Base-by-base conservation (phyloP, 768 basidiomycete species). In the Lenzites betulinus region DNA sequence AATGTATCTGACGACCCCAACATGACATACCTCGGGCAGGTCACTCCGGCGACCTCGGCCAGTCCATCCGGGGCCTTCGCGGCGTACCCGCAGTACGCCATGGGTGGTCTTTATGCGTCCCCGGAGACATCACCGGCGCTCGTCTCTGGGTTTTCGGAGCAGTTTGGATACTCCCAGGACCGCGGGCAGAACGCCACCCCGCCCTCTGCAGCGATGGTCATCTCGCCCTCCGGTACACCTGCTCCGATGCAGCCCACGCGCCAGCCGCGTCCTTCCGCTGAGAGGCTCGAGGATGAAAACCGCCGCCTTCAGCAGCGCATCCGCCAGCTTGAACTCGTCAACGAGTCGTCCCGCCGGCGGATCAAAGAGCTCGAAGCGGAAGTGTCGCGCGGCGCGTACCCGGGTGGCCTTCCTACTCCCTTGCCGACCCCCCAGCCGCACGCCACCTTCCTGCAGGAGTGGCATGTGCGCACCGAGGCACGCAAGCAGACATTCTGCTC, bases 401-500 rank as follows among this genome's bases (percentile, higher is more conserved):
- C 63, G 23, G 65, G 67, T 26, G 71, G 70, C 12, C 67, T 74
- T n/a, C 72, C 74, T 3, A 65, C 73, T 4, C 71, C 66, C 13
- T 73, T 76, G 6, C 74, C 78, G 0, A 75, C 76, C 1, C 77
- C 80, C 11, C 69, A 76, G 9, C 77, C 79, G 13, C 67, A 82
- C 16, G 59, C 69, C 5, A 65, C 77, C 20, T 87, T 89, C 75
- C 79, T 85, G 47, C 74, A 78, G 28, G 79, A 83, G 2, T 93
- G 92, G 92, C 82, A 81, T 49, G 77, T 79, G 9, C 88, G 92
- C 59, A 93, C 90, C 0, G 86, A 90, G 22, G 83, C 87, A 6
- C 88, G 92, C 38, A 76, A 79, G 64, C 83, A 83, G 55, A 78
- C 84, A 44, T 89, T 87, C 74, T 94, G 92, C 71, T 89, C 91